Base-by-base conservation (phyloP, 768 basidiomycete genomes). In the Tricholoma hemisulphureum region DNA sequence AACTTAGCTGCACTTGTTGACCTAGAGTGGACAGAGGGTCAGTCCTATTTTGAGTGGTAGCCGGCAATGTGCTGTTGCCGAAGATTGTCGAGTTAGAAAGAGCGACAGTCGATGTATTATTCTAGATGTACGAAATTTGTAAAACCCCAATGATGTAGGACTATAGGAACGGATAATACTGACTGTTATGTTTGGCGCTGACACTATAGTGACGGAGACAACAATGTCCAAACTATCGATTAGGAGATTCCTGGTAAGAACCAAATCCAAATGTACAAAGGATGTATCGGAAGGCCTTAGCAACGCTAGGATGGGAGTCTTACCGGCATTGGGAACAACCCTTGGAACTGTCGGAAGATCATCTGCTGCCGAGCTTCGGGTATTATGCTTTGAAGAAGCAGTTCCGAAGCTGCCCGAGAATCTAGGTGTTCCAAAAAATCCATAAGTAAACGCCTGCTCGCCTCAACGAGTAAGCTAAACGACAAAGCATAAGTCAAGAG, bases 191-290 rank as follows among this genome's bases (percentile, higher is more conserved):
- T 70, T 73, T n/a, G 85, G 67, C 1, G 70, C 65, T 80, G 49
- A 70, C 60, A 65, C 83, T 76, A 66, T 80, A 83, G 0, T n/a
- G n/a, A n/a, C n/a, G 77, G 79, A 13, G 78, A 70, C 7, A 85
- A 72, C 18, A 84, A 69, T 6, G 84, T 80, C 84, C 83, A 85
- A 0, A 77, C 73, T 80, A 82, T 83, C 10, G 78, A 71, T 77
- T 46, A 24, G 5, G 45, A 9, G 14, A 46, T 24, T 18, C 18
- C 80, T 0, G 79, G 75, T 24, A 77, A 73, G 66, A 82, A 83
- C 69, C 71, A 79, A 37, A 70, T 63, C 71, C 72, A n/a, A n/a
- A 41, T 14, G n/a, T 14, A 5, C 5, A 48, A 43, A n/a, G 4
- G 4, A 18, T 7, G 14, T 16, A 35, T 18, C 20, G 14, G 14